Evolutionary conservation across 768 basidiomycete genomes (phyloP), one percentile per base, ranked within the genome.

Genomic region (Symmetrospora coprosmae): DNA sequence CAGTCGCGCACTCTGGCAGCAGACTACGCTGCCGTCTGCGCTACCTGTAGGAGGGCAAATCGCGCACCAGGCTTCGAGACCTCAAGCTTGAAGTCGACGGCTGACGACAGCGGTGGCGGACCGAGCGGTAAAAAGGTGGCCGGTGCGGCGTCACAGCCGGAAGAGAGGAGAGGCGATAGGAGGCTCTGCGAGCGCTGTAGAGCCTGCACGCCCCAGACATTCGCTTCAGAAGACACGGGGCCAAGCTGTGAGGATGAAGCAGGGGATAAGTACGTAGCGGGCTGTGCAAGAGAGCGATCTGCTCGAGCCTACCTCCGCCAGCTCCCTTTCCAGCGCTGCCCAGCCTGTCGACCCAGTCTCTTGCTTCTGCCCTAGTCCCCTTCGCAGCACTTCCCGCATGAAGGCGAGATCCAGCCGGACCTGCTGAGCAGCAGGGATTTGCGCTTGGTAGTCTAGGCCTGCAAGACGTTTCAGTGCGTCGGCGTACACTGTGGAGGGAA

Each of bases 1-100:
- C n/a, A n/a, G n/a, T n/a, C n/a, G n/a, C n/a, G n/a, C n/a, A n/a
- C n/a, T n/a, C n/a, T n/a, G n/a, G n/a, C n/a, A n/a, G n/a, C n/a
- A n/a, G n/a, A n/a, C n/a, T n/a, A n/a, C 9, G 43, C 43, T 23
- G 43, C 43, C 43, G 43, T 46, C 6, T 39, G 28, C 28, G 43
- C 46, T 7, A 58, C 31, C 25, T 39, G 55, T 27, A 58, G 23
- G 17, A 58, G 46, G 55, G 55, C 43, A 33, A 58, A 41, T 46
- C 55, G 27, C 2, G 55, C 41, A 8, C 55, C 55, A 9, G 55
- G 55, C 27, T 46, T 58, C n/a, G 55, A 25, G 2, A 58, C 4
- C 21, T 58, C 55, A 19, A 58, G 43, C 43, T 41, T 58, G 19
- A 17, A 30, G 28, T 58, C 55, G 8, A 33, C 30, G n/a, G 55